Evolutionary conservation across 306 rosid species (phyloP), one percentile per base, ranked within the genome.

Genomic region (Quillaja saponaria): DNA sequence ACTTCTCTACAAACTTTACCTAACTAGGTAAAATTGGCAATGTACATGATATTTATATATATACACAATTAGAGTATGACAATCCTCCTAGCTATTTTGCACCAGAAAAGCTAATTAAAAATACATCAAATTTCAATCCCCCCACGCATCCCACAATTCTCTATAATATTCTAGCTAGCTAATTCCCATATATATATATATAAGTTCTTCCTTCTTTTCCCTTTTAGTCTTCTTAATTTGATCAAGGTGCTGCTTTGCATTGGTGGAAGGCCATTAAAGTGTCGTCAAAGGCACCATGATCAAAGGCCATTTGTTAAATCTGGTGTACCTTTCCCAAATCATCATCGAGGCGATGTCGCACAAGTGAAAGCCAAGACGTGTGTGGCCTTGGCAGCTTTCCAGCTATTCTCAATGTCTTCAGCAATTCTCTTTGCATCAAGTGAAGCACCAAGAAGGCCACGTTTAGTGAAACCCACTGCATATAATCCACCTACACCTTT

Each of bases 361-460:
- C 44, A 12, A 65, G 74, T 47, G 44, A 20, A 64, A 13, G 81
- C 20, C 59, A 66, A 35, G 10, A 64, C 18, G 53, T 45, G 81
- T 6, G 63, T 79, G 71, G 77, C 55, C 13, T 83, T 11, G 17
- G 54, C 35, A 57, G 75, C 75, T 78, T 90, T 90, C 83, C 84
- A 82, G 78, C 72, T 38, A 38, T 15, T 60, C 71, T 78, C 79
- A 17, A 90, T 84, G 63, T 90, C 92, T 68, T 84, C 83, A 3
- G 95, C 97, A 63, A 84, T 87, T 49, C 67, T 83, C 68, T 51
- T 79, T 18, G 97, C 95, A 76, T 90, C 97, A 38, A 76, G 41
- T 0, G 90, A 84, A 14, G 95, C 87, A 18, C 97, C 97, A n/a
- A 87, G 84, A 47, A 90, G 57, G 5, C 97, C 97, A 47, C 90